phyloP scores from a whole-genome alignment of 257 asterid species.

The Solanum clarkiae region DNA sequence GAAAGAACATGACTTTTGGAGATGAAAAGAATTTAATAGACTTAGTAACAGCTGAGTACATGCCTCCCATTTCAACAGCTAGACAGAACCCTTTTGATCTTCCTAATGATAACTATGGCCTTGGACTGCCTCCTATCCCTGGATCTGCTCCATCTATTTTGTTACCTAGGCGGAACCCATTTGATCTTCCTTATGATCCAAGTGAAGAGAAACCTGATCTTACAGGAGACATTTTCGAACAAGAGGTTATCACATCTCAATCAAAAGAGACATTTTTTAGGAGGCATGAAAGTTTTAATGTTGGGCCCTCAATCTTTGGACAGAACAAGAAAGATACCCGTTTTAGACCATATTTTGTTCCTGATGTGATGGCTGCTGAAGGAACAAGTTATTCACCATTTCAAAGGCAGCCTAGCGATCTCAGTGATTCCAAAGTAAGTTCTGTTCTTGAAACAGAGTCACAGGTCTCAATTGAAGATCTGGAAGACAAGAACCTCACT shows the following conservation, averaged over 20 bases:
- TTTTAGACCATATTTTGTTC: conserved; percentile 60
- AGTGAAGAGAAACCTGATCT: conserved; percentile 80
- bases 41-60: conserved; percentile 45
- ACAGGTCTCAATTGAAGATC: conserved; percentile 44
- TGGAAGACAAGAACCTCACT: conserved; percentile 21
- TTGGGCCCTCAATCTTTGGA: conserved; percentile 49
- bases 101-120: conserved; percentile 38
- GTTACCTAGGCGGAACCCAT: conserved; percentile 65
- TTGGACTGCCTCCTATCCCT: conserved; percentile 67
- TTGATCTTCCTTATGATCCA: conserved; percentile 73
- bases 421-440: conserved; percentile 73
- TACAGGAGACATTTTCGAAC: conserved; percentile 48
- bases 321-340: conserved; percentile 33
- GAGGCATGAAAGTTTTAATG: conserved; percentile 65
- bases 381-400: conserved; percentile 43
- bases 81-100: conserved; percentile 64
- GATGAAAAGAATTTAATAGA: conserved; percentile 60
- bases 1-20: conserved; percentile 27
- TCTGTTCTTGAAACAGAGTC: conserved; percentile 72
- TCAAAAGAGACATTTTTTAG: conserved; percentile 43
- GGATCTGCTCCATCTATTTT: conserved; percentile 93
- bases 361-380: conserved; percentile 38
- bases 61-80: conserved; percentile 59
- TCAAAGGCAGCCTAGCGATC: conserved; percentile 58
- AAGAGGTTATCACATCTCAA: conserved; percentile 35